Evolutionary conservation across 208 protist genomes (phyloP).

Genomic region (Acanthamoeba comandoni): DNA sequence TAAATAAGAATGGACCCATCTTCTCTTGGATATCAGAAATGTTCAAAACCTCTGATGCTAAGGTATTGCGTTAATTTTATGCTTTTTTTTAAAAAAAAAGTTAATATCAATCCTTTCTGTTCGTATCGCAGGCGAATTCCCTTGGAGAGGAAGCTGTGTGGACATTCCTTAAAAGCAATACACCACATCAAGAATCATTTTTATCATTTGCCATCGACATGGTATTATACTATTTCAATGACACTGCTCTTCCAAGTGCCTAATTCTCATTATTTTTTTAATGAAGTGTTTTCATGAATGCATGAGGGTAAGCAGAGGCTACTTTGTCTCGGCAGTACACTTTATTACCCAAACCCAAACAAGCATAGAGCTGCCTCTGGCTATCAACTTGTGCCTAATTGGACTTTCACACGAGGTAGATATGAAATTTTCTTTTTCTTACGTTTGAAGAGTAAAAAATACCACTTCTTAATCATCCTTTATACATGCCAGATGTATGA

Average conservation of each 20-base stretch:
- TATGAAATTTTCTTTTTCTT: no score
- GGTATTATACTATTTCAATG: no score
- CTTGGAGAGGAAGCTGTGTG: constrained; percentile 9
- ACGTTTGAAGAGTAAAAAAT: no score
- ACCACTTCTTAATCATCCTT: neutral
- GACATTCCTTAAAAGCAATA: constrained; percentile 38
- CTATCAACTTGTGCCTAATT: constrained; percentile 39
- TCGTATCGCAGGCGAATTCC: constrained; percentile 8
- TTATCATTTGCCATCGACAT: constrained; percentile 1
- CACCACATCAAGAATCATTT: neutral
- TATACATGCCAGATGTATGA: constrained; percentile 15
- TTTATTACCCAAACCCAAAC: no score
- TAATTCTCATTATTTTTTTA: no score
- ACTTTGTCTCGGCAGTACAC: no score
- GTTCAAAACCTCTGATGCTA: constrained; percentile 50
- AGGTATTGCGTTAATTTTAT: no score
- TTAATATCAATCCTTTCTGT: no score
- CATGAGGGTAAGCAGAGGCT: constrained; percentile 37
- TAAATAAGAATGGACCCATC: constrained; percentile 6
- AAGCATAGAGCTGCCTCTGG: neutral
- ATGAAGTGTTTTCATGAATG: no score
- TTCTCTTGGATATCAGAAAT: neutral
- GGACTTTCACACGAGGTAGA: constrained; percentile 21
- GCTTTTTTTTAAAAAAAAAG: no score
- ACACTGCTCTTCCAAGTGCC: no score